Conservation (phyloP, 1,139 yeast genomes). For the Scheffersomyces lignicola region DNA sequence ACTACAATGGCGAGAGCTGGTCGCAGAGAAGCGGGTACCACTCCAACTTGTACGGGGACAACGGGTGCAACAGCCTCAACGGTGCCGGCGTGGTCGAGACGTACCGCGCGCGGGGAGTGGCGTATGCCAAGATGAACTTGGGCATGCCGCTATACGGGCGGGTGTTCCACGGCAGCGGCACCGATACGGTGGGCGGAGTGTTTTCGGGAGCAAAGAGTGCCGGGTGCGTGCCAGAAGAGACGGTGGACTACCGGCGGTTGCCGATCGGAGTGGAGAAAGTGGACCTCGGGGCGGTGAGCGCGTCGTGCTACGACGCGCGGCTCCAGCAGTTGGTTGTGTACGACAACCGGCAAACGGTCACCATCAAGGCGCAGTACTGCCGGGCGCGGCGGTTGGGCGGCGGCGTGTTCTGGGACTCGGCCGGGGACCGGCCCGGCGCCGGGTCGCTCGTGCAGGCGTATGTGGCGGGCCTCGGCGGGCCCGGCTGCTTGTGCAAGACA, state of each 20-base stretch:
- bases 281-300: slow-evolving; percentile 56
- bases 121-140: slow-evolving; percentile 56
- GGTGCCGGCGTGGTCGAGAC: slow-evolving; percentile 50
- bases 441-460: slow-evolving; percentile 43
- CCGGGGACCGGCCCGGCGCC: slow-evolving; percentile 55
- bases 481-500: too few species aligned
- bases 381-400: slow-evolving; percentile 59
- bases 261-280: slow-evolving; percentile 49
- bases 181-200: slow-evolving; percentile 34
- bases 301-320: slow-evolving; percentile 50
- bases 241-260: slow-evolving; percentile 53
- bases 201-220: slow-evolving; percentile 42
- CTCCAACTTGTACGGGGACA: slow-evolving; percentile 58
- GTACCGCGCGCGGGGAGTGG: slow-evolving; percentile 45
- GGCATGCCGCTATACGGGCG: slow-evolving; percentile 94
- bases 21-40: slow-evolving; percentile 62
- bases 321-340: slow-evolving; percentile 53
- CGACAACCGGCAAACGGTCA: slow-evolving; percentile 60
- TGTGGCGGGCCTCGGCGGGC: slow-evolving; percentile 43
- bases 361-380: slow-evolving; percentile 62
- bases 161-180: slow-evolving; percentile 48
- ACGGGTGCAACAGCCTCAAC: slow-evolving; percentile 45
- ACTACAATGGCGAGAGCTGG: slow-evolving; percentile 76
- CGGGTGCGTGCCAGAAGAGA: slow-evolving; percentile 39
- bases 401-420: slow-evolving; percentile 94